Evolutionary conservation across 2,329 filamentous ascomycete genomes (phyloP), one percentile per base, ranked within the genome.

Genomic region (Talaromyces sp.): DNA sequence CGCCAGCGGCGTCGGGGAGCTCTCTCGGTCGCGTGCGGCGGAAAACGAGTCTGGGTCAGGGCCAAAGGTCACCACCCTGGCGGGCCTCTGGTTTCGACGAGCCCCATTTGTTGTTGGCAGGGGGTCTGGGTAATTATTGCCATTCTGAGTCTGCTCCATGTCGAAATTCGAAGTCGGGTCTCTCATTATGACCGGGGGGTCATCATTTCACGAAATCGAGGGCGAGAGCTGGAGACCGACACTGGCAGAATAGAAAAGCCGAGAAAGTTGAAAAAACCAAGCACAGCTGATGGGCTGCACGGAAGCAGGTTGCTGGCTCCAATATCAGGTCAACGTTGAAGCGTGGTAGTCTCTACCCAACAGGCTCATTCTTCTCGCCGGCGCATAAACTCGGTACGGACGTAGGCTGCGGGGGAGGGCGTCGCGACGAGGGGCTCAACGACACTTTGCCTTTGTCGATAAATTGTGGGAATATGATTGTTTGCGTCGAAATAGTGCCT

Each of bases 61-160:
- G 55, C 72, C 74, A 61, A 76, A 76, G 26, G 73, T 72, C 51
- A 76, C 74, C 51, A 76, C 74, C 52, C 74, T 73, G 32, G 64
- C 70, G 17, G 51, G 46, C 41, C 38, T 56, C 27, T 58, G 59
- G 27, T 31, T 55, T 58, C 69, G 71, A 60, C 72, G 70, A 51
- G 70, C 66, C 64, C 71, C 72, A 46, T 61, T 61, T 17, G 56
- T 43, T 38, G 65, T 65, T 29, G 70, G 69, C 53, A 67, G 65
- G 63, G 69, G 73, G 21, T 67, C 64, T 43, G 67, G 58, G 50
- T 70, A 66, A 21, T 51, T 24, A 27, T 58, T 38, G 57, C 60
- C 55, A 63, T 65, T 61, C 7, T 41, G 41, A 51, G 64, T 62
- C 63, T 69, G 65, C 63, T 75, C 72, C 70, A 75, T 74, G 51